These are phyloP conservation scores for Clonostachys rhizophaga DNA, from an alignment of 2,329 filamentous ascomycete genomes.

Conservation along the genomic window DNA sequence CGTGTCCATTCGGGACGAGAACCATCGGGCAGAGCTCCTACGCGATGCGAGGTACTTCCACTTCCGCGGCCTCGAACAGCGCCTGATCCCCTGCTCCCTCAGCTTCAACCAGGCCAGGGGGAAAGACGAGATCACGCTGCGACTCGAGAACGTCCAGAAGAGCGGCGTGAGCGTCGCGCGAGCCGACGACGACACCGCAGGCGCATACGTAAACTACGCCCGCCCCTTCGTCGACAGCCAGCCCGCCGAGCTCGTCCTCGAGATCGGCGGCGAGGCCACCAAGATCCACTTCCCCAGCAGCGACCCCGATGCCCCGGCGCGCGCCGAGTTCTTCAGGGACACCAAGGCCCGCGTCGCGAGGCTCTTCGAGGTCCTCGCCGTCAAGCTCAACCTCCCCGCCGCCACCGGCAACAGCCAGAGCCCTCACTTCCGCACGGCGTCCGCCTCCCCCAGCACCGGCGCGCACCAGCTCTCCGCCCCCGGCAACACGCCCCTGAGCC, in stretches of 20 bases:
- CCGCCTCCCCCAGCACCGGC: neutral
- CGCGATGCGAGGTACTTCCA: constrained; percentile 91
- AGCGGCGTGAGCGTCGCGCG: constrained; percentile 65
- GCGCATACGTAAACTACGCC: constrained; percentile 68
- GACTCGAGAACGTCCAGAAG: constrained; percentile 83
- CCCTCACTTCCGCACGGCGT: neutral
- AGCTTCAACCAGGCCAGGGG: constrained; percentile 67
- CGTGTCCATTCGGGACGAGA: constrained; percentile 68
- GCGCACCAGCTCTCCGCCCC: constrained; percentile 53
- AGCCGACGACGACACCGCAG: constrained; percentile 6
- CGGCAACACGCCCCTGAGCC: constrained; percentile 64
- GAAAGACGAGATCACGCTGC: constrained; percentile 71
- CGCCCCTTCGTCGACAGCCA: constrained; percentile 80
- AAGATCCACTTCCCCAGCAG: constrained; percentile 40
- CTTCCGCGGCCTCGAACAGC: constrained; percentile 86
- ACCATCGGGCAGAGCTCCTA: constrained; percentile 72
- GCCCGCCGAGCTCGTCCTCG: constrained; percentile 70
- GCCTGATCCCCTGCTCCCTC: constrained; percentile 72
- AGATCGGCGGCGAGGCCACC: constrained; percentile 68
- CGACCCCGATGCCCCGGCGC: constrained; percentile 17
- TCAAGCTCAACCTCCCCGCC: constrained; percentile 68
- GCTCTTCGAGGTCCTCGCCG: constrained; percentile 75
- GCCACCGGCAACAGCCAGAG: constrained; percentile 55
- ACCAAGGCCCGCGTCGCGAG: constrained; percentile 66
- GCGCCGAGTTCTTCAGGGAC: constrained; percentile 71